Evolutionary conservation across 371 early-diverging fungal species (phyloP).

Genomic region (Syncephalastrum racemosum): DNA sequence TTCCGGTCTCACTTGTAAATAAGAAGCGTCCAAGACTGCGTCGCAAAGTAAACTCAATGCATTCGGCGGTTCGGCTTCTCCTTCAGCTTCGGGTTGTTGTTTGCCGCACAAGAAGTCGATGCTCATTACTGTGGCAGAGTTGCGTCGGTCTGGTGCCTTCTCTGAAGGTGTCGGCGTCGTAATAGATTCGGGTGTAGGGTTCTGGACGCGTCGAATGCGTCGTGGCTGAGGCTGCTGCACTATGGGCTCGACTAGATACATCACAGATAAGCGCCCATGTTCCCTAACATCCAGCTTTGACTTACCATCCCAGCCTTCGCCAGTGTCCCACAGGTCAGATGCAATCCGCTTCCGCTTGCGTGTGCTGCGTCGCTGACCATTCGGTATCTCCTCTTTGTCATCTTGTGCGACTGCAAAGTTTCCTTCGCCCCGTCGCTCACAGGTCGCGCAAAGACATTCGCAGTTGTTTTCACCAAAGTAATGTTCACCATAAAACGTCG

Average conservation of each 20-base stretch:
- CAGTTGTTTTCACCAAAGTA: slow-evolving; percentile 87
- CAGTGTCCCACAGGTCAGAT: no score
- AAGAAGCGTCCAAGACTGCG: slow-evolving; percentile 38
- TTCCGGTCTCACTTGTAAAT: slow-evolving; percentile 16
- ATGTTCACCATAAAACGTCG: slow-evolving; percentile 77
- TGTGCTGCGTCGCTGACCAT: no score
- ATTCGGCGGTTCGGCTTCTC: slow-evolving; percentile 13
- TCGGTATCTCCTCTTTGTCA: not conserved
- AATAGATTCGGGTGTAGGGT: no score
- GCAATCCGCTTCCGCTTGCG: no score
- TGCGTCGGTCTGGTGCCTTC: slow-evolving; percentile 1
- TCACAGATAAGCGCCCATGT: no score
- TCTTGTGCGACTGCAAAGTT: slow-evolving; percentile 6
- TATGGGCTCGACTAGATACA: no score
- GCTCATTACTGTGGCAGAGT: slow-evolving; percentile 35
- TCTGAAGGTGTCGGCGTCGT: no score
- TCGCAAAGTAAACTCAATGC: slow-evolving; percentile 38
- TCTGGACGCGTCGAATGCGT: no score
- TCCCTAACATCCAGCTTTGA: no score
- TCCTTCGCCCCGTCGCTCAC: slow-evolving; percentile 51
- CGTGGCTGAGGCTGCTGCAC: no score
- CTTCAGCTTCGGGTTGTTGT: slow-evolving; percentile 10
- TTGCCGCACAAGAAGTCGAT: slow-evolving; percentile 41
- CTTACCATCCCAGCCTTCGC: no score
- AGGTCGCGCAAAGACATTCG: slow-evolving; percentile 87